Conservation (phyloP, 805 yeast species). For the Yarrowia bubula region DNA sequence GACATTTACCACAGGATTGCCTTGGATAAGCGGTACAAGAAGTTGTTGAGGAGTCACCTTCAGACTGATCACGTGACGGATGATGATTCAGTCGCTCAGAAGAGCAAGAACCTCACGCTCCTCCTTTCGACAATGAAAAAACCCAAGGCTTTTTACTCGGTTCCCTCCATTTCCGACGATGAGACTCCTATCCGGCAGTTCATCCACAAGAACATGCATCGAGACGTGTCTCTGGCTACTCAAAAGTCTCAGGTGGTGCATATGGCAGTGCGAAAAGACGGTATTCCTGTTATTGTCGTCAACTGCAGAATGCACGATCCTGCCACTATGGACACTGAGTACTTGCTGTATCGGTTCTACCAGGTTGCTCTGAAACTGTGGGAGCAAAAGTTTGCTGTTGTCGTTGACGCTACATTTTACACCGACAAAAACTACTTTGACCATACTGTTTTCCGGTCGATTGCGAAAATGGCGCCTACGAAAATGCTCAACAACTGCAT, state of each 20-base stretch:
- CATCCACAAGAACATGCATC: constrained; percentile 59
- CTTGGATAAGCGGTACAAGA: constrained; percentile 31
- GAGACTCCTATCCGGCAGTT: constrained; percentile 57
- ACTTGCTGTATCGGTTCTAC: constrained; percentile 56
- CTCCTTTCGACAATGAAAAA: neutral
- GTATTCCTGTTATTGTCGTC: constrained; percentile 64
- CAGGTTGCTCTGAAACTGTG: constrained; percentile 69
- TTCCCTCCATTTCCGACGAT: neutral
- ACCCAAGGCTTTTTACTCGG: constrained; percentile 16
- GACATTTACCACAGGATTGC: constrained; percentile 35
- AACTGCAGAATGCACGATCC: constrained; percentile 43
- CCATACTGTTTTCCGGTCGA: constrained; percentile 40
- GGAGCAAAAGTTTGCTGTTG: constrained; percentile 61
- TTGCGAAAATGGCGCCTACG: constrained; percentile 51
- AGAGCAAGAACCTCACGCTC: constrained; percentile 10
- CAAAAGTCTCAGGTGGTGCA: constrained; percentile 46
- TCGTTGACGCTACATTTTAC: constrained; percentile 69
- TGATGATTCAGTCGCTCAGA: constrained; percentile 7
- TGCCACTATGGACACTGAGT: constrained; percentile 46
- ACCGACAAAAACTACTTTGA: constrained; percentile 37
- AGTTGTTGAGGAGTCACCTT: constrained; percentile 24
- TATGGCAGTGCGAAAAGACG: constrained; percentile 68
- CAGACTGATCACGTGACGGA: neutral
- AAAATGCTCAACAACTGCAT: constrained; percentile 53
- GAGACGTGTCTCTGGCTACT: constrained; percentile 24